Evolutionary conservation across 768 basidiomycete species (phyloP).

Genomic region (Leccinum variicolor): DNA sequence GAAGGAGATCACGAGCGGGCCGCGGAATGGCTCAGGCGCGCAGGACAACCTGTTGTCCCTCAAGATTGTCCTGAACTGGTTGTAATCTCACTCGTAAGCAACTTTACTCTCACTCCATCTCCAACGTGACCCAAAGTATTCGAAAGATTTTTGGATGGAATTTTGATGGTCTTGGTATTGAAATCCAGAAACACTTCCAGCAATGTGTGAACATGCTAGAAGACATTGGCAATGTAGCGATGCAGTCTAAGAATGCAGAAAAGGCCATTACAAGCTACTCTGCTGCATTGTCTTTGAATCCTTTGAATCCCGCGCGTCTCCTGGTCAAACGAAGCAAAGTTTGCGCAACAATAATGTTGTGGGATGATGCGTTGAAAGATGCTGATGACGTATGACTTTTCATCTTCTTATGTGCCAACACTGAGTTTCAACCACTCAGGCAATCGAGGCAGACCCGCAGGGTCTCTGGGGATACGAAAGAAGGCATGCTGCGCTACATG

Average conservation of each 20-base stretch:
- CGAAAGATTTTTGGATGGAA: conserved; percentile 11
- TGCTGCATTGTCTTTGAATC: neutral
- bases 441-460: neutral
- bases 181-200: neutral
- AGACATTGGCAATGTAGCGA: neutral
- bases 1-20: neutral
- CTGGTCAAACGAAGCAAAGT: conserved; percentile 9
- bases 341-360: neutral
- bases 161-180: neutral
- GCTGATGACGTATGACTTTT: too few relatives aligned
- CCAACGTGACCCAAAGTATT: neutral
- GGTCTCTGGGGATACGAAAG: neutral
- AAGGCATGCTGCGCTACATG: neutral
- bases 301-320: neutral
- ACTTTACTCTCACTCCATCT: rapidly evolving
- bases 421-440: neutral
- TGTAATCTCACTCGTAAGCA: conserved; percentile 9
- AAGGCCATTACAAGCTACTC: neutral
- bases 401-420: too few relatives aligned
- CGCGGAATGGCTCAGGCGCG: too few relatives aligned
- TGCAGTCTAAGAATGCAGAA: neutral
- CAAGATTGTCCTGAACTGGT: neutral
- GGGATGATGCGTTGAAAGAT: conserved; percentile 10
- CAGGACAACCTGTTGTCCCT: neutral
- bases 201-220: neutral